Percentiles rank a stretch among this genome's conserved stretches.
phyloP scores from a whole-genome alignment of 148 eudicot species.

The Rhododendron molle region DNA sequence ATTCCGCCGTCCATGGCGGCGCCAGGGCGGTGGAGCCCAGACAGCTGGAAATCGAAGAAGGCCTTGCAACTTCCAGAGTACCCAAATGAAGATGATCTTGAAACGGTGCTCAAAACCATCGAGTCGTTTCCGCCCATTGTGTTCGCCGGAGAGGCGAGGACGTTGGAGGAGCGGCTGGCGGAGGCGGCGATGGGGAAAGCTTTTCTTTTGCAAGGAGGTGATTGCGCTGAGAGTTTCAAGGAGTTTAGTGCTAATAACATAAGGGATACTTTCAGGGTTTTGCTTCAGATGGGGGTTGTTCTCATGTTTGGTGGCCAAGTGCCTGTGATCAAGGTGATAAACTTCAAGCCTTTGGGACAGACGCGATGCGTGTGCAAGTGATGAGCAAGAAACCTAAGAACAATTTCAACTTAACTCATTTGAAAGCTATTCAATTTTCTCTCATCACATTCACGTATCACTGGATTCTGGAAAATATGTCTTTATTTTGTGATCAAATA shows the following conservation, averaged over 20 bases:
- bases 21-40: slow-evolving; percentile 32
- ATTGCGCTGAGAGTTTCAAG: slow-evolving; percentile 10
- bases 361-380: too few species aligned
- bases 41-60: slow-evolving; percentile 51
- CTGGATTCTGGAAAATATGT: too few species aligned
- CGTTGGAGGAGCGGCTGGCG: slow-evolving; percentile 54
- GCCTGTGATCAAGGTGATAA: slow-evolving; percentile 5
- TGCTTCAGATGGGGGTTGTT: slow-evolving; percentile 7
- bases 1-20: neutral
- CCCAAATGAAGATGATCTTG: slow-evolving; percentile 36
- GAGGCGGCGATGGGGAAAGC: slow-evolving; percentile 67
- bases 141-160: slow-evolving; percentile 66
- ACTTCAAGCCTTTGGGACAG: too few species aligned
- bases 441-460: too few species aligned
- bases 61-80: slow-evolving; percentile 62
- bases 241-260: neutral
- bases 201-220: slow-evolving; percentile 65
- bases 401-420: too few species aligned
- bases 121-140: slow-evolving; percentile 63
- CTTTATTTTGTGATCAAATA: too few species aligned
- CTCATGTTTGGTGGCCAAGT: slow-evolving; percentile 8
- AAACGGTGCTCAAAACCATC: slow-evolving; percentile 42
- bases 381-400: too few species aligned
- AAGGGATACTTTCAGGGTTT: neutral
- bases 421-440: too few species aligned